Evolutionary conservation across 768 basidiomycete species (phyloP).

Genomic region (Podaxis sp.): DNA sequence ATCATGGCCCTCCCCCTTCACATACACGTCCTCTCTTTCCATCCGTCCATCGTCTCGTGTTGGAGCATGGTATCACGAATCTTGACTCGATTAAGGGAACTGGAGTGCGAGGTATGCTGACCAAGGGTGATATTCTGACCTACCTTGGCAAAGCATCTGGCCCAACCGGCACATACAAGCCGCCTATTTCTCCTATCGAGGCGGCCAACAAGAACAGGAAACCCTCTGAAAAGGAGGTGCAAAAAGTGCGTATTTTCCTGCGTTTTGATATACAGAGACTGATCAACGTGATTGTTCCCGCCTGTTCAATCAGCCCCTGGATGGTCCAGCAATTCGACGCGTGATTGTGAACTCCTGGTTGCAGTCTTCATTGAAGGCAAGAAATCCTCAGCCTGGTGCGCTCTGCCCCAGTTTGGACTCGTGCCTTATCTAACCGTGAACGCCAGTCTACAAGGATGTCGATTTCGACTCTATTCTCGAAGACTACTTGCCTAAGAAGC

Average conservation of each 20-base stretch:
- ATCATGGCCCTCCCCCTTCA: slow-evolving; percentile 31
- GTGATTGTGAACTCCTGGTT: slow-evolving; percentile 61
- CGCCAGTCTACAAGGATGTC: slow-evolving; percentile 34
- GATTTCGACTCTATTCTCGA: slow-evolving; percentile 73
- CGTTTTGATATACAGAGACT: background rate
- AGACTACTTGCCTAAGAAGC: slow-evolving; percentile 56
- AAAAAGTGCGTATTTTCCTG: slow-evolving; percentile 28
- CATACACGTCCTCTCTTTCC: slow-evolving; percentile 82
- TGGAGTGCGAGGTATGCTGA: slow-evolving; percentile 89
- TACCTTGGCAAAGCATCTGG: slow-evolving; percentile 79
- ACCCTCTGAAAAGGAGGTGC: slow-evolving; percentile 22
- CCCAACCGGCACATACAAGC: slow-evolving; percentile 73
- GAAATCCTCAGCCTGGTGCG: slow-evolving; percentile 39
- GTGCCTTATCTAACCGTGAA: background rate
- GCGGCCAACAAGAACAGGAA: slow-evolving; percentile 32
- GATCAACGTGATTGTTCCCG: background rate
- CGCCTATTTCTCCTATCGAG: slow-evolving; percentile 28
- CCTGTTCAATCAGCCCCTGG: slow-evolving; percentile 35
- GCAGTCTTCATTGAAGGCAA: slow-evolving; percentile 47
- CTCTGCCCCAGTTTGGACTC: background rate
- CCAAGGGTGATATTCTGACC: slow-evolving; percentile 91
- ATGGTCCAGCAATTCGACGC: slow-evolving; percentile 60
- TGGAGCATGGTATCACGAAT: slow-evolving; percentile 56
- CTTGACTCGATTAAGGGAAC: slow-evolving; percentile 77
- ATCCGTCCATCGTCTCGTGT: slow-evolving; percentile 78